phyloP scores from a whole-genome alignment of 1,139 yeast species.

The Yamadazyma sp. region DNA sequence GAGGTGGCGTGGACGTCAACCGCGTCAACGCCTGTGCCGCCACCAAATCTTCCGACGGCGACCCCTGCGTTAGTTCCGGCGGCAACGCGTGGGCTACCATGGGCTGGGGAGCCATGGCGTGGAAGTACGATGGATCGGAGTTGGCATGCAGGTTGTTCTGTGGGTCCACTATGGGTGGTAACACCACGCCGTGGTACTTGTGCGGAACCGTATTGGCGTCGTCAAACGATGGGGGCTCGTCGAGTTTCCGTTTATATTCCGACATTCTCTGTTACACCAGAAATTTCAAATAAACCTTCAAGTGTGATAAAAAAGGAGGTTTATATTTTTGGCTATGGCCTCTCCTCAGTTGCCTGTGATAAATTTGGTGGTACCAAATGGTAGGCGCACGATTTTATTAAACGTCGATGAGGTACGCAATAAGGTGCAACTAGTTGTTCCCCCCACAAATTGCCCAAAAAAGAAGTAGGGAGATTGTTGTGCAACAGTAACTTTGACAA shows the following conservation, averaged over 20 bases:
- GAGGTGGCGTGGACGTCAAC: slow-evolving; percentile 16
- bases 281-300: too few relatives aligned
- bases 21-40: slow-evolving; percentile 46
- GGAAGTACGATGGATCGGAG: too few relatives aligned
- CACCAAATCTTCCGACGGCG: slow-evolving; percentile 9
- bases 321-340: neutral
- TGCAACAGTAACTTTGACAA: too few relatives aligned
- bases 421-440: neutral
- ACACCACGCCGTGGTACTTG: neutral
- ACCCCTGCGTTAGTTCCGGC: neutral
- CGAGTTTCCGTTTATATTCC: neutral
- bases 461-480: too few relatives aligned
- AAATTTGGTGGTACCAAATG: neutral
- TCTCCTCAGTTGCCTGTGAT: slow-evolving; percentile 13
- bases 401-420: too few relatives aligned
- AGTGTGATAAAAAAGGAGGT: neutral
- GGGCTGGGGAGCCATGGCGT: neutral
- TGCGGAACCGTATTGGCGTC: neutral
- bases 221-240: neutral
- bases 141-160: neutral
- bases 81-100: neutral
- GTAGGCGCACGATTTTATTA: neutral
- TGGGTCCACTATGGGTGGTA: neutral
- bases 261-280: neutral
- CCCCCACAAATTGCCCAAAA: too few relatives aligned